Evolutionary conservation across 495 filamentous ascomycete species (phyloP), one percentile per base, ranked within the genome.

Genomic region (Podospora sp.): DNA sequence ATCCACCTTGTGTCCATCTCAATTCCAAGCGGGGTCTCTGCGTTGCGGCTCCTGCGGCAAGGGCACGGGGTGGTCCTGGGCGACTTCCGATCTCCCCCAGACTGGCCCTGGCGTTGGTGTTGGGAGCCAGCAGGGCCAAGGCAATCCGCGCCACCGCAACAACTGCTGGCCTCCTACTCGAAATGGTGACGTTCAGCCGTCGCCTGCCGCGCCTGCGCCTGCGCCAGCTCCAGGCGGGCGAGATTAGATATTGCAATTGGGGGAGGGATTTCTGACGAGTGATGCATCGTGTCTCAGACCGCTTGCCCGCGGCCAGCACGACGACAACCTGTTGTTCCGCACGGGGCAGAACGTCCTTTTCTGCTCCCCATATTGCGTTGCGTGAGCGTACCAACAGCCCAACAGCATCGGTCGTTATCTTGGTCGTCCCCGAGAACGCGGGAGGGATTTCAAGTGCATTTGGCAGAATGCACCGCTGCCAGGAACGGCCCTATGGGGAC

Each of bases 401-500:
- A 46, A 46, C 40, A 11, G 40, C 12, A 46, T 46, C 40, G 40
- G 52, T 55, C 52, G 52, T 55, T 55, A 55, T 55, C 52, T 9
- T 26, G 21, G 52, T 26, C 52, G 52, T 55, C 52, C n/a, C 52
- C 52, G 25, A 26, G 25, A 55, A 55, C 51, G 40, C 49, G 33
- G 63, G 63, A 57, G 55, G 46, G 29, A 33, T 53, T 35, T 29
- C 63, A 52, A 40, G 22, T 63, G 61, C 62, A 68, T 60, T 46
- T 68, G 60, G 66, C 66, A 68, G 29, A 60, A 68, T 59, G 65
- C 49, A 52, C 21, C 55, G 61, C 57, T 27, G 64, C 60, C 70
- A 62, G 68, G 64, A 55, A 72, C 70, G 64, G 65, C 68, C 65
- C 65, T 70, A 70, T 64, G 65, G 63, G 55, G 55, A 53, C 60